Conservation (phyloP, 805 yeast species). For the Lachancea cidri region DNA sequence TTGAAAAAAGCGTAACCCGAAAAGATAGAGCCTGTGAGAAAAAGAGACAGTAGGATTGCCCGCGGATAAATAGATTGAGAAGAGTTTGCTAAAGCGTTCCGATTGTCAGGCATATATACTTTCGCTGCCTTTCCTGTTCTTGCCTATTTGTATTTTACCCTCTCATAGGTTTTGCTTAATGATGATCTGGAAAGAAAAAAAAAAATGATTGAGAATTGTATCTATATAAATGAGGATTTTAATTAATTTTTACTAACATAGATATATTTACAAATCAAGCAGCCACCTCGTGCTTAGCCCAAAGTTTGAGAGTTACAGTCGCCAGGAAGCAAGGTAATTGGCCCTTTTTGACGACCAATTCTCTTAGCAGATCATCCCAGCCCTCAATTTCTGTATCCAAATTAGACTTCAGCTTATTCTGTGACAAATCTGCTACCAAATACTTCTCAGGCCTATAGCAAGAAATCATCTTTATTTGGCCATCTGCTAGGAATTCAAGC, state of each 20-base stretch:
- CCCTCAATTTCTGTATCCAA: conserved; percentile 27
- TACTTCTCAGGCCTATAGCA: conserved; percentile 40
- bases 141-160: neutral
- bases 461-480: conserved; percentile 51
- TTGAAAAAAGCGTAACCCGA: conserved; percentile 42
- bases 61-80: conserved; percentile 16
- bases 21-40: conserved; percentile 37
- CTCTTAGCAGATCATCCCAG: conserved; percentile 49
- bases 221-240: too few species aligned
- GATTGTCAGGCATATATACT: conserved; percentile 8
- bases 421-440: conserved; percentile 51
- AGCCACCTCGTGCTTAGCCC: conserved; percentile 36
- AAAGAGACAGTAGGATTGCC: conserved; percentile 27
- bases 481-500: conserved; percentile 57
- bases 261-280: too few species aligned
- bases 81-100: conserved; percentile 1
- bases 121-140: neutral
- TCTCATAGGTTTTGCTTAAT: neutral
- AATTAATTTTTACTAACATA: too few species aligned
- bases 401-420: conserved; percentile 49
- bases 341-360: conserved; percentile 63
- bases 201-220: too few species aligned
- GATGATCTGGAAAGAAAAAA: too few species aligned
- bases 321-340: conserved; percentile 77
- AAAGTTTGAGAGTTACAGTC: conserved; percentile 63